Conservation (phyloP, 2,329 filamentous ascomycete species). For the Colletotrichum eremochloae region DNA sequence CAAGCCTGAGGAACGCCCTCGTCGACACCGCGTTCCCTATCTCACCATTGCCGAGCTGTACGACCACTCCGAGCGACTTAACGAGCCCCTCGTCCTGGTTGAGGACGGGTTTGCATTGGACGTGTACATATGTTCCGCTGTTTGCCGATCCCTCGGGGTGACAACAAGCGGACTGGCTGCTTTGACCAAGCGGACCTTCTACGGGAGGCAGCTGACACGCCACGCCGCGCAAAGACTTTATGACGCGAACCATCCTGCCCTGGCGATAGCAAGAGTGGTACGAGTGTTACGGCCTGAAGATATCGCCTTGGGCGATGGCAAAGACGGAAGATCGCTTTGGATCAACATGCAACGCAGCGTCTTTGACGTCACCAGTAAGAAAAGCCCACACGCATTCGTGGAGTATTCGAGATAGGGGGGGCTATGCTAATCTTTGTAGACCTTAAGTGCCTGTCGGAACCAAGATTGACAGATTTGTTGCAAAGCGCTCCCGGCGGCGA, state of each 20-base stretch:
- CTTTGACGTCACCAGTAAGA: constrained; percentile 40
- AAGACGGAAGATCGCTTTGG: constrained; percentile 18
- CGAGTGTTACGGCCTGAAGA: constrained; percentile 22
- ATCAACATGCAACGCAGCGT: constrained; percentile 16
- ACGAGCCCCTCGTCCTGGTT: constrained; percentile 19
- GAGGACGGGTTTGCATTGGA: constrained; percentile 17
- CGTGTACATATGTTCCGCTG: background rate
- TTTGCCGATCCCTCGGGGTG: background rate
- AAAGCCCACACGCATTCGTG: too few relatives aligned
- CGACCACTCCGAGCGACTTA: background rate
- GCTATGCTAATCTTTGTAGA: background rate
- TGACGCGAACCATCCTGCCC: background rate
- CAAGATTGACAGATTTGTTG: constrained; percentile 1
- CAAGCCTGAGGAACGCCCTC: background rate
- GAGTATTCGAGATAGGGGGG: background rate
- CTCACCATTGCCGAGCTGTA: constrained; percentile 29
- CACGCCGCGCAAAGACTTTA: background rate
- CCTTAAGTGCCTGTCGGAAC: background rate
- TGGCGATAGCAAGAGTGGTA: constrained; percentile 18
- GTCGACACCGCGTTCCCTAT: constrained; percentile 12
- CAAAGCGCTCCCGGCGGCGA: constrained; percentile 15
- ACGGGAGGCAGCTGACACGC: constrained; percentile 2
- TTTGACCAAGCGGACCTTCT: constrained; percentile 1
- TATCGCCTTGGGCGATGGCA: constrained; percentile 21
- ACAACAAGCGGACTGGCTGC: background rate